phyloP scores from a whole-genome alignment of 805 yeast species.

The Tetrapisispora iriomotensis region DNA sequence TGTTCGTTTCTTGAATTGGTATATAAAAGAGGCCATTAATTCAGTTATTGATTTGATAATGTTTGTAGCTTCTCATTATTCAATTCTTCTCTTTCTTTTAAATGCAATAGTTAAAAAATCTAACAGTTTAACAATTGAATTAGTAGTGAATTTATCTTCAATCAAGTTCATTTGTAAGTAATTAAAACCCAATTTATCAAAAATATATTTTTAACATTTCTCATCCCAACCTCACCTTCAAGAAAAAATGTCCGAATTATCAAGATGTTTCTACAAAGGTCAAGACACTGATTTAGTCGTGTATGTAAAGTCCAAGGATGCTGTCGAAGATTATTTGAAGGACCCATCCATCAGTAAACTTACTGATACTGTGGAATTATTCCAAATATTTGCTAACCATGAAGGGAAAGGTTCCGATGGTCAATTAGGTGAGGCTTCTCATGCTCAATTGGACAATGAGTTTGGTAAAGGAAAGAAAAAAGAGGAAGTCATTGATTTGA shows the following conservation, averaged over 20 bases:
- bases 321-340: constrained; percentile 36
- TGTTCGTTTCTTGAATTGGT: too few species aligned
- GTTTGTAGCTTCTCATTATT: too few species aligned
- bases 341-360: constrained; percentile 37
- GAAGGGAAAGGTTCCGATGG: constrained; percentile 65
- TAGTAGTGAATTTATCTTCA: too few species aligned
- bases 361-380: constrained; percentile 54
- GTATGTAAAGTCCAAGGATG: constrained; percentile 47
- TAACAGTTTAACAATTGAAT: too few species aligned
- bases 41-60: too few species aligned
- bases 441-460: constrained; percentile 51
- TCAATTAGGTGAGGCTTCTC: constrained; percentile 59
- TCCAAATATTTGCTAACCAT: constrained; percentile 52
- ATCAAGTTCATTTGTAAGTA: too few species aligned
- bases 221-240: neutral
- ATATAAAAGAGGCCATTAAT: too few species aligned
- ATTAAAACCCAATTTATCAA: neutral
- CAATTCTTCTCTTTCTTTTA: too few species aligned
- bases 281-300: constrained; percentile 51
- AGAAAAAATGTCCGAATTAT: constrained; percentile 26
- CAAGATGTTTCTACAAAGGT: constrained; percentile 59
- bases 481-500: constrained; percentile 50
- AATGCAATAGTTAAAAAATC: too few species aligned
- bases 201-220: neutral
- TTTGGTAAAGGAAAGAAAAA: constrained; percentile 46